A percentile compares a stretch with the other conserved stretches of the same genome.
These are phyloP conservation scores for Spencermartinsiella europaea DNA, from an alignment of 805 yeast genomes.

Conservation along the genomic window DNA sequence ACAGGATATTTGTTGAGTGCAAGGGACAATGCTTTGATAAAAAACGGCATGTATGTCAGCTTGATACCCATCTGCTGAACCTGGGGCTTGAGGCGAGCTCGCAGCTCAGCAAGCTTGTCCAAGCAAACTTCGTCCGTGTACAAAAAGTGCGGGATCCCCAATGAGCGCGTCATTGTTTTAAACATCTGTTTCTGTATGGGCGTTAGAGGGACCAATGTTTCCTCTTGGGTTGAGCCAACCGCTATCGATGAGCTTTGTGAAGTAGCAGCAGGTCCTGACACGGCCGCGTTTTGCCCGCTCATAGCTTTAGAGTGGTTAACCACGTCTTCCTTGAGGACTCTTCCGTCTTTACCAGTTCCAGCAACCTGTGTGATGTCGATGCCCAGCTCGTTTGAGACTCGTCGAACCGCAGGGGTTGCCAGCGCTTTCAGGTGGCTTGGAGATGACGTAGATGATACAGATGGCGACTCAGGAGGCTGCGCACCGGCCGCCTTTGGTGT, in stretches of 20 bases:
- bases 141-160: slow-evolving; percentile 31
- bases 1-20: slow-evolving; percentile 27
- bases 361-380: slow-evolving; percentile 22
- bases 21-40: slow-evolving; percentile 32
- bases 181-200: slow-evolving; percentile 32
- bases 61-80: slow-evolving; percentile 16
- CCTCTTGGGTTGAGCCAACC: slow-evolving; percentile 4
- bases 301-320: slow-evolving; percentile 2
- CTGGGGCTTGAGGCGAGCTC: slow-evolving; percentile 22
- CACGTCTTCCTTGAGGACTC: slow-evolving; percentile 33
- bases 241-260: slow-evolving; percentile 2
- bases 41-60: slow-evolving; percentile 32
- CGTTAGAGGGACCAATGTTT: slow-evolving; percentile 22
- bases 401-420: slow-evolving; percentile 34
- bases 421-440: slow-evolving; percentile 15
- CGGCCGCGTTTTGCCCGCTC: neutral
- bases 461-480: too few species aligned
- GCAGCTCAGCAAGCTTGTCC: slow-evolving; percentile 25
- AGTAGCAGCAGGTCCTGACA: slow-evolving; percentile 5
- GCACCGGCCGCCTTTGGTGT: neutral
- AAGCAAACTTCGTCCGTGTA: slow-evolving; percentile 31
- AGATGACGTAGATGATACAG: too few species aligned
- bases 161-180: slow-evolving; percentile 30
- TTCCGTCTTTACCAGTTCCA: slow-evolving; percentile 32
- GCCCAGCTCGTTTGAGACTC: slow-evolving; percentile 27